Evolutionary conservation across 768 basidiomycete species (phyloP).

Genomic region (Fomitopsis pulvina): DNA sequence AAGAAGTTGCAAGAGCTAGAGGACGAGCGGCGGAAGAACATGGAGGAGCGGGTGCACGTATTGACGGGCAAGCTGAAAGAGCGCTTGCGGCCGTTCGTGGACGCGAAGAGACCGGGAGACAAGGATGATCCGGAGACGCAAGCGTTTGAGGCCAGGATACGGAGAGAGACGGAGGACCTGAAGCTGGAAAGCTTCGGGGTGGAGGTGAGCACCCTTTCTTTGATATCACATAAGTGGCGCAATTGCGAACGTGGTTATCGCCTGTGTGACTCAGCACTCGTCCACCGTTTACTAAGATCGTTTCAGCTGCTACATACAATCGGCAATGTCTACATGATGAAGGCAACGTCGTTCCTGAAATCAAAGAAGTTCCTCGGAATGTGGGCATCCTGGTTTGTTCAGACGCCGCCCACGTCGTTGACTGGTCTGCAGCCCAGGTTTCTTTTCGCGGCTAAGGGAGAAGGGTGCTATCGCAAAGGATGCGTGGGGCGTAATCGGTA

Average conservation of each 20-base stretch:
- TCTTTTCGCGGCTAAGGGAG: conserved; percentile 92
- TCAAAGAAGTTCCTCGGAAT: conserved; percentile 87
- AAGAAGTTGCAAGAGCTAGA: conserved; percentile 82
- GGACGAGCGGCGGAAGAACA: conserved; percentile 67
- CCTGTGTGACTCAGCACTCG: background rate
- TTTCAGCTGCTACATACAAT: conserved; percentile 80
- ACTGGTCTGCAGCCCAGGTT: conserved; percentile 57
- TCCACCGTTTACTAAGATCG: background rate
- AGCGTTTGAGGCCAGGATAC: conserved; percentile 71
- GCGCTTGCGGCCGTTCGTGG: conserved; percentile 83
- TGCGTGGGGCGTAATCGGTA: conserved; percentile 93
- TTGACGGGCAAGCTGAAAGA: conserved; percentile 79
- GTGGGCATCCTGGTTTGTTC: conserved; percentile 49
- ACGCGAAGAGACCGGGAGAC: conserved; percentile 77
- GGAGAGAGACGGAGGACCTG: conserved; percentile 85
- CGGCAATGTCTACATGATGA: conserved; percentile 88
- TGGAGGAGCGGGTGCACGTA: conserved; percentile 70
- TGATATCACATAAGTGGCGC: background rate
- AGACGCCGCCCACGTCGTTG: background rate
- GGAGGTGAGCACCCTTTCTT: conserved; percentile 48
- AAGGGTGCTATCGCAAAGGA: conserved; percentile 92
- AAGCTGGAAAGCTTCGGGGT: conserved; percentile 98
- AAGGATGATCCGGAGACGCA: conserved; percentile 79
- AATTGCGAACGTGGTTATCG: background rate
- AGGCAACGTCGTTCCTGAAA: conserved; percentile 88